A percentile compares a stretch with the other conserved stretches of the same genome.
Conservation (phyloP, 176 grass and related monocot species). For the Aegilops speltoides region DNA sequence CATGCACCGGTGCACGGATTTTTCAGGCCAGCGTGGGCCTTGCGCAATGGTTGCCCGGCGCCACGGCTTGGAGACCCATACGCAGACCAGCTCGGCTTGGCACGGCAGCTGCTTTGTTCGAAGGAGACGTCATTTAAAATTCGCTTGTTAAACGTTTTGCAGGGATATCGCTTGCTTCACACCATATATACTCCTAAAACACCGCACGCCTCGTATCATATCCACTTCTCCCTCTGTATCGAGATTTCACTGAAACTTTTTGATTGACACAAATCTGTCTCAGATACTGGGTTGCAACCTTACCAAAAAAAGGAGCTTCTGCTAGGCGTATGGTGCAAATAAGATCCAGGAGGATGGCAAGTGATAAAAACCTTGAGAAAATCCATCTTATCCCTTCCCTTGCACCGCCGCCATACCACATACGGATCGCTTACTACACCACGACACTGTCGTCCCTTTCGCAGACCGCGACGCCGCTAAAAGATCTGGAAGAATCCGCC, state of each 20-base stretch:
- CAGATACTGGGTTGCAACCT: too few species aligned
- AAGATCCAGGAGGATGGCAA: background rate
- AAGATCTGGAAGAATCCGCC: background rate
- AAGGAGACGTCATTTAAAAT: background rate
- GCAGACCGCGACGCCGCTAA: background rate
- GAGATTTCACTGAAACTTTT: too few species aligned
- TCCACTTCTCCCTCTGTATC: too few species aligned
- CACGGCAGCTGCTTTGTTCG: background rate
- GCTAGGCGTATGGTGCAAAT: background rate
- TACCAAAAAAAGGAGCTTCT: too few species aligned
- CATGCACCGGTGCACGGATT: background rate
- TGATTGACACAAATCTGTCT: too few species aligned
- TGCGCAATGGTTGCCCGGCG: background rate
- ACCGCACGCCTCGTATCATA: too few species aligned
- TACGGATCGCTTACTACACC: background rate
- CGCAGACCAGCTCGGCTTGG: background rate
- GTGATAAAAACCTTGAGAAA: background rate
- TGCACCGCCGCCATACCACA: background rate
- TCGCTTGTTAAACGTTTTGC: too few species aligned
- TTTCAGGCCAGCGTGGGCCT: background rate
- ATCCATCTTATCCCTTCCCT: background rate
- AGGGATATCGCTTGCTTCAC: too few species aligned
- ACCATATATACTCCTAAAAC: too few species aligned
- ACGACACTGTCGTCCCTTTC: background rate
- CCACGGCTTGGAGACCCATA: background rate